Evolutionary conservation across 345 rosid species (phyloP).

Genomic region (Pistacia integerrima): DNA sequence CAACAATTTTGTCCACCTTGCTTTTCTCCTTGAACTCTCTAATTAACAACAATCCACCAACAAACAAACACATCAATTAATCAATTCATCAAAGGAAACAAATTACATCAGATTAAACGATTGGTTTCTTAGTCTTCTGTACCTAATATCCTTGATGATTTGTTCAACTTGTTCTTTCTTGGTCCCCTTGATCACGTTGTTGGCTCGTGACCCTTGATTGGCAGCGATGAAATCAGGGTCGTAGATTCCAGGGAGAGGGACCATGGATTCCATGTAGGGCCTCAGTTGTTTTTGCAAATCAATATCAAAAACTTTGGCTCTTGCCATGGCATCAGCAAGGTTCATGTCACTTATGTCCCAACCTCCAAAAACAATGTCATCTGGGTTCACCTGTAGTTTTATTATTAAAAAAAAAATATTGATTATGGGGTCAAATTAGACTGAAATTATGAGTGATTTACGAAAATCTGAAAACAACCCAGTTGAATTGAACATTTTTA

Average conservation of each 20-base stretch:
- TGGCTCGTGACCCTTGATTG: slow-evolving; percentile 91
- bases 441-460: background rate
- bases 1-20: slow-evolving; percentile 87
- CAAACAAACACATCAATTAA: slow-evolving; percentile 1
- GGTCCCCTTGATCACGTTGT: slow-evolving; percentile 80
- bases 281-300: slow-evolving; percentile 92
- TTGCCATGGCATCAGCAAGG: slow-evolving; percentile 96
- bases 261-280: slow-evolving; percentile 94
- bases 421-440: background rate
- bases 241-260: slow-evolving; percentile 91
- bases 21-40: slow-evolving; percentile 90
- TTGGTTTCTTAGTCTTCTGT: background rate
- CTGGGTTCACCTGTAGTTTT: slow-evolving; percentile 74
- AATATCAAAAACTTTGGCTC: slow-evolving; percentile 86
- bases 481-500: slow-evolving; percentile 22
- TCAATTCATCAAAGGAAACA: background rate
- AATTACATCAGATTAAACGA: background rate
- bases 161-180: slow-evolving; percentile 86
- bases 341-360: slow-evolving; percentile 99
- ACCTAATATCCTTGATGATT: slow-evolving; percentile 90
- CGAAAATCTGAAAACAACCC: background rate
- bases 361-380: slow-evolving; percentile 90
- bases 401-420: background rate
- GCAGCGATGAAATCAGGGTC: slow-evolving; percentile 97
- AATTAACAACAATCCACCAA: background rate